A percentile compares a stretch with the other conserved stretches of the same genome.
phyloP scores from a whole-genome alignment of 352 stramenopile genomes.

The Pythium phragmitis region DNA sequence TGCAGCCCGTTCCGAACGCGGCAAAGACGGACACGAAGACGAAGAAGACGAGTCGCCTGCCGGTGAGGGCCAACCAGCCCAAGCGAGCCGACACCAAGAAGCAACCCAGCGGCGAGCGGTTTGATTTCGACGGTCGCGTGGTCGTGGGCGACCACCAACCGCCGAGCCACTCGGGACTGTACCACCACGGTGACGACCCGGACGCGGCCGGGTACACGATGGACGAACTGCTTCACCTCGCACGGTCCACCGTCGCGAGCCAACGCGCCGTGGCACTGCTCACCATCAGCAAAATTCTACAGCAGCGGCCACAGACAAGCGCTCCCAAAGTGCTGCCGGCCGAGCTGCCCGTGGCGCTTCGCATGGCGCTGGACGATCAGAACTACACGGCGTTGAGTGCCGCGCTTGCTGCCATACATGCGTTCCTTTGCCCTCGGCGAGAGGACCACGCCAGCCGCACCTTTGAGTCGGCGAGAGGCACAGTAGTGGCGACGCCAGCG shows the following conservation, averaged over 20 bases:
- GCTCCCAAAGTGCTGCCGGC: slow-evolving; percentile 18
- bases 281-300: slow-evolving; percentile 64
- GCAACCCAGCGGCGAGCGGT: slow-evolving; percentile 48
- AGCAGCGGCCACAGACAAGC: slow-evolving; percentile 28
- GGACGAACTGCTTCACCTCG: slow-evolving; percentile 66
- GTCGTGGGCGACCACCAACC: slow-evolving; percentile 11
- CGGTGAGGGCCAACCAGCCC: slow-evolving; percentile 14
- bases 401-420: slow-evolving; percentile 30
- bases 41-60: slow-evolving; percentile 2
- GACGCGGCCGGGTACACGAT: slow-evolving; percentile 73
- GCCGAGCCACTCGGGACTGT: slow-evolving; percentile 63
- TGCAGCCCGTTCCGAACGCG: slow-evolving; percentile 28
- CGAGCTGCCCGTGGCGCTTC: slow-evolving; percentile 31
- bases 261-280: slow-evolving; percentile 67
- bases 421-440: slow-evolving; percentile 19
- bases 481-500: slow-evolving; percentile 8
- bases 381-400: slow-evolving; percentile 37
- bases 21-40: not conserved
- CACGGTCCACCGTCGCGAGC: slow-evolving; percentile 66
- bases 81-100: slow-evolving; percentile 23
- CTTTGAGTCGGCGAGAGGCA: slow-evolving; percentile 11
- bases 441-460: not conserved
- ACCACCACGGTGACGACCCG: slow-evolving; percentile 78
- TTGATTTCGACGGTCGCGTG: slow-evolving; percentile 61
- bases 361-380: slow-evolving; percentile 33